Conservation (phyloP, 2,329 filamentous ascomycete species). For the Pseudogymnoascus sp. region DNA sequence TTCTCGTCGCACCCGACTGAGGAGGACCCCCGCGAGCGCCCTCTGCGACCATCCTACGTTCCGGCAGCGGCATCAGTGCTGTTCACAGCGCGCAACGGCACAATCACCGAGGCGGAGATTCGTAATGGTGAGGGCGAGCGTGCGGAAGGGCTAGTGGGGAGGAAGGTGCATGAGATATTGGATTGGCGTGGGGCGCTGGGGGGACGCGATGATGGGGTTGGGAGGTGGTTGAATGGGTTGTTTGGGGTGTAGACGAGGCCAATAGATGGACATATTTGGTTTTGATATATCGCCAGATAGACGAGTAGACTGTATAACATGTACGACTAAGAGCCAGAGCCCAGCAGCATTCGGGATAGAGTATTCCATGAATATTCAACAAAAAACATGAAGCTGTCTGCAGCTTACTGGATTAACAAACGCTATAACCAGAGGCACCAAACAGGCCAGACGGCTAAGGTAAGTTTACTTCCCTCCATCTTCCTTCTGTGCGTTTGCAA, state of each 20-base stretch:
- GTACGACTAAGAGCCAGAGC: neutral
- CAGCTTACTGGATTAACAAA: neutral
- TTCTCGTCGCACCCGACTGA: conserved; percentile 56
- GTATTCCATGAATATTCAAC: neutral
- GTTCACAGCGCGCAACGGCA: conserved; percentile 21
- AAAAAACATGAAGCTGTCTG: neutral
- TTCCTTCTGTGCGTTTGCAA: conserved; percentile 15
- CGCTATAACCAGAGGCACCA: neutral
- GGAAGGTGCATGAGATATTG: conserved; percentile 42
- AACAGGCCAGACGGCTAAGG: neutral
- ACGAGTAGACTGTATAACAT: neutral
- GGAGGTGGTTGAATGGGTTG: neutral
- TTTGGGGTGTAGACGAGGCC: neutral
- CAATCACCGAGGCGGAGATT: conserved; percentile 17
- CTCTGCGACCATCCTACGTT: conserved; percentile 41
- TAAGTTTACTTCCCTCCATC: neutral
- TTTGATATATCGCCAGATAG: neutral
- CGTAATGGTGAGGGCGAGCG: neutral
- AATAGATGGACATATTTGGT: neutral
- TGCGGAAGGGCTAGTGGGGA: conserved; percentile 14
- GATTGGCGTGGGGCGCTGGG: conserved; percentile 29
- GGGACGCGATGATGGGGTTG: neutral
- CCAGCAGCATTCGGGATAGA: too few relatives aligned
- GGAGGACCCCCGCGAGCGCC: conserved; percentile 44
- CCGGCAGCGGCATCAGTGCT: conserved; percentile 33